phyloP scores from a whole-genome alignment of 2,329 filamentous ascomycete species.

The Fusarium dimerum region DNA sequence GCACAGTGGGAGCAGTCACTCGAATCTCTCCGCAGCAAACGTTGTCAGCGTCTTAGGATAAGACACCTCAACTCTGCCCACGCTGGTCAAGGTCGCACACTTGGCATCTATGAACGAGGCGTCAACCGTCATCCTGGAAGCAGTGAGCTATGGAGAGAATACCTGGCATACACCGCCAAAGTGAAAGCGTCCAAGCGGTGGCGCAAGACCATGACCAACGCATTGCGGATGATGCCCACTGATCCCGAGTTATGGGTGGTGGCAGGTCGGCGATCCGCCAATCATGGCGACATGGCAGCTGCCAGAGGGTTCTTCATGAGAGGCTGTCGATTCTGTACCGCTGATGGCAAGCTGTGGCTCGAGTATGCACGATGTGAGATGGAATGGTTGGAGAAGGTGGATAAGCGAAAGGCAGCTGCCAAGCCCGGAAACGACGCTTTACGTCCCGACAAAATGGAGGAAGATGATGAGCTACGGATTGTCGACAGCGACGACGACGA shows the following conservation, averaged over 20 bases:
- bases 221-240: slow-evolving; percentile 81
- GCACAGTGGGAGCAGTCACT: slow-evolving; percentile 70
- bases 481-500: slow-evolving; percentile 45
- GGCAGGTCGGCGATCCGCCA: slow-evolving; percentile 75
- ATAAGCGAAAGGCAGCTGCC: slow-evolving; percentile 66
- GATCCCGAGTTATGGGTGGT: slow-evolving; percentile 85
- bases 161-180: slow-evolving; percentile 77
- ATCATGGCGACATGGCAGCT: slow-evolving; percentile 81
- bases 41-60: slow-evolving; percentile 78
- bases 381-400: slow-evolving; percentile 84
- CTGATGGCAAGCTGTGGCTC: slow-evolving; percentile 74
- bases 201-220: slow-evolving; percentile 64
- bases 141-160: slow-evolving; percentile 82
- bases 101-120: slow-evolving; percentile 85
- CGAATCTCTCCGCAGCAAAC: slow-evolving; percentile 77
- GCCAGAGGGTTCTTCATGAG: slow-evolving; percentile 85
- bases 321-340: slow-evolving; percentile 85
- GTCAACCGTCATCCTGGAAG: slow-evolving; percentile 83
- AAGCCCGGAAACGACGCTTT: slow-evolving; percentile 47
- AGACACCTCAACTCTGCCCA: slow-evolving; percentile 65
- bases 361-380: slow-evolving; percentile 92
- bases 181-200: slow-evolving; percentile 67
- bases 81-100: slow-evolving; percentile 78
- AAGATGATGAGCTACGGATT: slow-evolving; percentile 48
- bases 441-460: slow-evolving; percentile 50